Evolutionary conservation across 208 protist species (phyloP).

Genomic region (Zelonia costaricensis): DNA sequence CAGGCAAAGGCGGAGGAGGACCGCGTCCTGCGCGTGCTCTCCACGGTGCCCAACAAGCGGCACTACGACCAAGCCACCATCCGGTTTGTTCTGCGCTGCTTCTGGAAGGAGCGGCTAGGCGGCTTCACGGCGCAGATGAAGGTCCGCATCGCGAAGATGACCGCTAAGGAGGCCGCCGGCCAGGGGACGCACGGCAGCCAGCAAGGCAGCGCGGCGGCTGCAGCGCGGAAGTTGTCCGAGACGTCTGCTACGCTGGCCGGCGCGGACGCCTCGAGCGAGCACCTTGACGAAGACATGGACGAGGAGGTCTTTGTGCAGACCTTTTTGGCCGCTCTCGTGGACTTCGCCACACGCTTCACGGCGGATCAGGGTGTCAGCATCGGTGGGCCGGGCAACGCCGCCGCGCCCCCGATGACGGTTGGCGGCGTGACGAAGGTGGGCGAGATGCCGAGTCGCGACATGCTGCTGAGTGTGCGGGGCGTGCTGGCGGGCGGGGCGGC

Average conservation of each 20-base stretch:
- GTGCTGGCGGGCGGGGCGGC: conserved; percentile 11
- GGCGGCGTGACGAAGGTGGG: neutral
- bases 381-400: too few species aligned
- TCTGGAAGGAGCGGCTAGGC: conserved; percentile 66
- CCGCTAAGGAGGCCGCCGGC: neutral
- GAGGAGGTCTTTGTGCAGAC: conserved; percentile 14
- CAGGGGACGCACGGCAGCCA: neutral
- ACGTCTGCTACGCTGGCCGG: neutral
- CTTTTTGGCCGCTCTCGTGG: conserved; percentile 57
- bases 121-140: conserved; percentile 60
- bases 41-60: conserved; percentile 36
- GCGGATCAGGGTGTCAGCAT: neutral
- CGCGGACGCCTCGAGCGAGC: neutral
- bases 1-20: neutral
- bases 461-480: conserved; percentile 20
- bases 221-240: neutral
- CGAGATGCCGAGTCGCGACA: neutral
- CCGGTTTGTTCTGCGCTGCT: conserved; percentile 71
- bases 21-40: neutral
- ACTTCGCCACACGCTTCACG: conserved; percentile 38
- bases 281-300: conserved; percentile 24
- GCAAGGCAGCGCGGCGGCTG: neutral
- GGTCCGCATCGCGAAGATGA: neutral
- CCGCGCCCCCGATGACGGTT: too few species aligned
- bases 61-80: conserved; percentile 66